A percentile compares a stretch with the other conserved stretches of the same genome.
phyloP scores from a whole-genome alignment of 805 yeast genomes.

The Kuraishia ogatae region DNA sequence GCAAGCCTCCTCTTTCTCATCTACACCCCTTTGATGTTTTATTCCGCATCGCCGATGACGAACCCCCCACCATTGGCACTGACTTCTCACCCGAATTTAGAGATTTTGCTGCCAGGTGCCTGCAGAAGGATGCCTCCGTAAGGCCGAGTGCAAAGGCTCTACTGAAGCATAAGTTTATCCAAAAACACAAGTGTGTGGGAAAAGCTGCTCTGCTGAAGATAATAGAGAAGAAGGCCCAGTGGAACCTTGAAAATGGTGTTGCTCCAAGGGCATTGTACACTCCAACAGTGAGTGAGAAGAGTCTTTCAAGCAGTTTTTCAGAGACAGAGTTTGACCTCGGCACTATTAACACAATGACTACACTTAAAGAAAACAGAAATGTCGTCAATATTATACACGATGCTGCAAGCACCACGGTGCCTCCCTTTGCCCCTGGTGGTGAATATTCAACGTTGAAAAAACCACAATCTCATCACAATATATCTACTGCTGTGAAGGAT shows the following conservation, averaged over 20 bases:
- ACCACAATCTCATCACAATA: neutral
- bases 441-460: neutral
- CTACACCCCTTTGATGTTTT: slow-evolving; percentile 49
- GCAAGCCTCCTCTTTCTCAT: slow-evolving; percentile 61
- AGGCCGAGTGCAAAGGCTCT: slow-evolving; percentile 61
- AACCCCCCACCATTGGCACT: slow-evolving; percentile 33
- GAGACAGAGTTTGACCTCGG: slow-evolving; percentile 8
- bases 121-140: slow-evolving; percentile 57
- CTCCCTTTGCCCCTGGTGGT: neutral
- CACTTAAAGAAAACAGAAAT: slow-evolving; percentile 1
- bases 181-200: slow-evolving; percentile 25
- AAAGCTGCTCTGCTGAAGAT: slow-evolving; percentile 25
- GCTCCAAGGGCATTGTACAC: slow-evolving; percentile 18
- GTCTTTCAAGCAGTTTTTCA: neutral
- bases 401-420: neutral
- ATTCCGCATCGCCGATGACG: slow-evolving; percentile 38
- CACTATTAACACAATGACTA: slow-evolving; percentile 2
- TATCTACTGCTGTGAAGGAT: neutral
- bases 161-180: slow-evolving; percentile 55
- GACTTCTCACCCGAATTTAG: slow-evolving; percentile 35
- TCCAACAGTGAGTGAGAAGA: slow-evolving; percentile 19
- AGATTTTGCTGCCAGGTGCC: slow-evolving; percentile 61
- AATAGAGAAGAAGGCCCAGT: slow-evolving; percentile 32
- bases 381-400: neutral
- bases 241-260: slow-evolving; percentile 29